Base-by-base conservation (phyloP, 768 basidiomycete genomes). In the Rhizopogon roseolus region DNA sequence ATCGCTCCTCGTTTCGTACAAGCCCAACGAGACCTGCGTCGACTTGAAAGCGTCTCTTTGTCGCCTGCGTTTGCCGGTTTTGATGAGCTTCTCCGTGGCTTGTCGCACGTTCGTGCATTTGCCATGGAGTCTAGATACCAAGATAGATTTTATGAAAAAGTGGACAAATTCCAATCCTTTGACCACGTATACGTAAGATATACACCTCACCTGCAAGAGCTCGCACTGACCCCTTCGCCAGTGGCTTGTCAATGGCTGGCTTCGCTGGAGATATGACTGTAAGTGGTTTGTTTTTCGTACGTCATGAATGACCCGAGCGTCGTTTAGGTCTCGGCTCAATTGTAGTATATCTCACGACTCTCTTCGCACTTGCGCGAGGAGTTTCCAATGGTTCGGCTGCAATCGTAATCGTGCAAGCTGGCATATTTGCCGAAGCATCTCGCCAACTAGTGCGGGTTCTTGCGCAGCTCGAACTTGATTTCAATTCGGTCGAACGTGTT, bases 241-340 rank as follows among this genome's bases (percentile, higher is more conserved):
- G 83, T 86, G 85, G 82, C 74, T 85, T 40, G 81, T 86, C 7
- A 81, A 78, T 46, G 80, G 76, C 16, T 88, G 86, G 86, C 73
- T 88, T 44, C 75, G 79, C 54, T 86, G 83, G 81, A 72, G 87
- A 74, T 88, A 90, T 60, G 87, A 90, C 60, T 85, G 85, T 82
- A 50, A 61, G 78, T 65, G 5, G 8, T 51, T 19, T 17, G 40
- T 29, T 25, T 39, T 40, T 32, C 29, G 4, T 36, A 16, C 13
- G 2, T 40, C 25, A 11, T 28, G 16, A 32, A 27, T 44, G 13
- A 22, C 46, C 42, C 4, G 41, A 16, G 9, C 16, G 8, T 16
- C 1, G 14, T 49, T 2, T 37, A 84, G 83, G 82, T 64, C 73
- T 89, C 17, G 86, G 87, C 32, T 87, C 86, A 5, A 69, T 87